These are phyloP conservation scores for Irpex rosettiformis DNA, from an alignment of 1,284 basidiomycete species.

Conservation along the genomic window DNA sequence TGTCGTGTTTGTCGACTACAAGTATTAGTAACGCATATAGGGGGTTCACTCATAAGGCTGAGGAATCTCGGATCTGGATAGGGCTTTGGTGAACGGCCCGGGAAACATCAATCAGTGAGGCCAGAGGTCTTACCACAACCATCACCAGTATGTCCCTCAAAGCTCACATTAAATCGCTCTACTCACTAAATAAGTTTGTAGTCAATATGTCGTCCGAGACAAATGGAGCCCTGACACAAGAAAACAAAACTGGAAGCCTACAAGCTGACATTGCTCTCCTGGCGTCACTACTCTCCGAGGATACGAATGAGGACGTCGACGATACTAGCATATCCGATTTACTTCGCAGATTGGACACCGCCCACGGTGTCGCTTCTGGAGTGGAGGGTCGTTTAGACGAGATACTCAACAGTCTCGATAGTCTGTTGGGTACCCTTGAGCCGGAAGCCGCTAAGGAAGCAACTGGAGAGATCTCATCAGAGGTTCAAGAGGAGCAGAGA, in stretches of 20 bases:
- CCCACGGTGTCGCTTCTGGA: slow-evolving; percentile 50
- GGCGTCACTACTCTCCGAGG: slow-evolving; percentile 32
- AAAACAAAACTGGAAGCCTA: background rate
- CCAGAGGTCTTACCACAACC: background rate
- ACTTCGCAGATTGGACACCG: slow-evolving; percentile 46
- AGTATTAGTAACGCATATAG: no score
- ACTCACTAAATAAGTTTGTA: background rate
- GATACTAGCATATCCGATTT: slow-evolving; percentile 34
- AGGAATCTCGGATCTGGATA: no score
- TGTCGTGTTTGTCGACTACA: background rate
- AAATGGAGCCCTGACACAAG: background rate
- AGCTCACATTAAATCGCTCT: background rate
- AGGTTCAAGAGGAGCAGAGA: background rate
- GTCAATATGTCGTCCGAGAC: background rate
- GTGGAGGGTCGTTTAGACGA: slow-evolving; percentile 57
- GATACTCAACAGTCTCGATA: slow-evolving; percentile 53
- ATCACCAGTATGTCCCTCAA: background rate
- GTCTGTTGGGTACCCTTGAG: slow-evolving; percentile 45
- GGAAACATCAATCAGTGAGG: no score
- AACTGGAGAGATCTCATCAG: background rate
- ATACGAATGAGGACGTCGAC: slow-evolving; percentile 18
- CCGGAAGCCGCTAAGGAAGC: background rate
- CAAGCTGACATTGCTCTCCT: slow-evolving; percentile 33
- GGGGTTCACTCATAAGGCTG: no score
- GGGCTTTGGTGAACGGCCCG: no score